These are phyloP conservation scores for Friedmanniomyces simplex DNA, from an alignment of 495 filamentous ascomycete species.

Conservation along the genomic window DNA sequence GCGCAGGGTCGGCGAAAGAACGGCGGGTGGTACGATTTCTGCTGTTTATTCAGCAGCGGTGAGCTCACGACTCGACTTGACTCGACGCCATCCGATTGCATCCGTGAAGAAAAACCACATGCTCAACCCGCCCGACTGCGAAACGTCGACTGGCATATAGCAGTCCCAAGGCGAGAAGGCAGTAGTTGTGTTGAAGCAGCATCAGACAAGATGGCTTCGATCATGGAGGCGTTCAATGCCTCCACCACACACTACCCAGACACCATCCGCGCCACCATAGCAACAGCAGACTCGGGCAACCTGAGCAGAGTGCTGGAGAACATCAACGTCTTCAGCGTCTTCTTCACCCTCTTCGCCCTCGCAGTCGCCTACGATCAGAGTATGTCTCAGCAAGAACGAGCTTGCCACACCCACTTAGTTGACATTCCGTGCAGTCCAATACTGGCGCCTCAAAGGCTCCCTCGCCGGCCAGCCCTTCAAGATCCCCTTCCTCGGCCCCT, in stretches of 20 bases:
- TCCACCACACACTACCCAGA: constrained; percentile 8
- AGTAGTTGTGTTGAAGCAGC: background rate
- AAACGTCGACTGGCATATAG: background rate
- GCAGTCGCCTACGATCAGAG: constrained; percentile 79
- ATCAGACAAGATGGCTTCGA: constrained; percentile 18
- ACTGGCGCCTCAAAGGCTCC: constrained; percentile 73
- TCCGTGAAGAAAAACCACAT: background rate
- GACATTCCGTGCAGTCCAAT: constrained; percentile 31
- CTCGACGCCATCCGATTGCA: background rate
- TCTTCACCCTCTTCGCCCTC: constrained; percentile 54
- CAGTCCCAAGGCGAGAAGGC: background rate
- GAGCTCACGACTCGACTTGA: background rate
- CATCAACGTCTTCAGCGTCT: constrained; percentile 51
- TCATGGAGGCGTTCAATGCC: constrained; percentile 19
- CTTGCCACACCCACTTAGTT: background rate
- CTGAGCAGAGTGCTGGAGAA: constrained; percentile 38
- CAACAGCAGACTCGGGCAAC: constrained; percentile 1
- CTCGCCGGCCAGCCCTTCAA: constrained; percentile 79
- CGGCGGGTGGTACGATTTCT: background rate
- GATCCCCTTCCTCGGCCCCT: constrained; percentile 91
- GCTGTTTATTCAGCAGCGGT: background rate
- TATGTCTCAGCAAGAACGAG: constrained; percentile 34
- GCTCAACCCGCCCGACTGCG: background rate
- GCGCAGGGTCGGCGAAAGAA: too few relatives aligned
- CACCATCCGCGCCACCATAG: constrained; percentile 12